phyloP scores from a whole-genome alignment of 208 protist species.

The Crithidia fasciculata region DNA sequence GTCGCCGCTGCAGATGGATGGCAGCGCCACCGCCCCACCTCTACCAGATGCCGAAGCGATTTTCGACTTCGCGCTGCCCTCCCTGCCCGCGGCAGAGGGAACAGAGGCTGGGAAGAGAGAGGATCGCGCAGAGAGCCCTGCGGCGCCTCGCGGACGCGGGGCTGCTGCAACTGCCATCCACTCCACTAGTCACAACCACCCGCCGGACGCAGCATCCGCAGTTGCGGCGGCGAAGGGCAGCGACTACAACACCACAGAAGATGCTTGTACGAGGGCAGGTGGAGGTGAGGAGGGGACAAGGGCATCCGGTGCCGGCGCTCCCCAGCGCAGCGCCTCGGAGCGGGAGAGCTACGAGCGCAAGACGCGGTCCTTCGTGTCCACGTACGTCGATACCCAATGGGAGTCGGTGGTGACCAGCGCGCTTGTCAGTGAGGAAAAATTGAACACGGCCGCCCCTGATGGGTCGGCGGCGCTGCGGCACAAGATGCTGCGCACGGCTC shows the following conservation, averaged over 20 bases:
- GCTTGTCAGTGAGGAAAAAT: conserved; percentile 3
- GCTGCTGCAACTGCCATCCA: conserved; percentile 8
- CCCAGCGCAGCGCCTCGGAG: background rate
- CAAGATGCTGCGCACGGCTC: conserved; percentile 29
- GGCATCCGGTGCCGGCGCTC: too few species aligned
- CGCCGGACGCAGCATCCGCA: background rate
- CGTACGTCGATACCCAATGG: conserved; percentile 32
- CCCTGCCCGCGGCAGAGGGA: background rate
- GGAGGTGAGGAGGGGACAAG: background rate
- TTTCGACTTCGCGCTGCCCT: conserved; percentile 33
- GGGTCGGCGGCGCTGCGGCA: conserved; percentile 13
- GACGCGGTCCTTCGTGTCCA: conserved; percentile 13
- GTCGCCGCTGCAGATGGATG: conserved; percentile 1
- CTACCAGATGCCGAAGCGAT: background rate
- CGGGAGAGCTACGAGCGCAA: conserved; percentile 35
- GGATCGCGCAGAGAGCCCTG: background rate
- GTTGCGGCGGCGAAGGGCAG: too few species aligned
- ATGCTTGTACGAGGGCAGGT: background rate
- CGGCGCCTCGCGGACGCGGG: background rate
- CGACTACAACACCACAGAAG: background rate
- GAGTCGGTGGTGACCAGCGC: conserved; percentile 28
- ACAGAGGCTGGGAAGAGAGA: background rate
- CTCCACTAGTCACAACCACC: conserved; percentile 8
- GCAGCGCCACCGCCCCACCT: background rate
- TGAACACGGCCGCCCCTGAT: background rate